phyloP scores from a whole-genome alignment of 805 yeast genomes.

The Spathaspora gorwiae region DNA sequence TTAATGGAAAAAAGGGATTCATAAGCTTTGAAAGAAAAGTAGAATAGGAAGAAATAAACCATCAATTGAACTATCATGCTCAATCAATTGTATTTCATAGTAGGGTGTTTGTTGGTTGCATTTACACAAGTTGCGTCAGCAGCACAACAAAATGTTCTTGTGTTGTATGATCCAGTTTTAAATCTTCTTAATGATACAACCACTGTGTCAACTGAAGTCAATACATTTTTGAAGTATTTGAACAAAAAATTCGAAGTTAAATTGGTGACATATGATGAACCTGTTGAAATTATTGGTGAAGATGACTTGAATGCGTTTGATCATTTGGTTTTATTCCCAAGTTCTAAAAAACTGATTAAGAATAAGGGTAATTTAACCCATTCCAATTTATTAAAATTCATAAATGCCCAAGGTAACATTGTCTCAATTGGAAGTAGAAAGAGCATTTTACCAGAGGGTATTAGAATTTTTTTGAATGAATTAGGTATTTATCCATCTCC shows the following conservation, averaged over 20 bases:
- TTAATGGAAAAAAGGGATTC: too few relatives aligned
- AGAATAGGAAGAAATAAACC: too few relatives aligned
- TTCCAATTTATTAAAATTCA: conserved; percentile 50
- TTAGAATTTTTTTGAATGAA: conserved; percentile 66
- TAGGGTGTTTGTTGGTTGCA: conserved; percentile 6
- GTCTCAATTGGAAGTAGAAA: conserved; percentile 48
- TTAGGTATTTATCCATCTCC: conserved; percentile 84
- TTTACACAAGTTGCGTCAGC: conserved; percentile 8
- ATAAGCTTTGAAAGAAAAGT: too few relatives aligned
- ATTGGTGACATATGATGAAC: conserved; percentile 19
- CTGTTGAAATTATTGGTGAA: neutral
- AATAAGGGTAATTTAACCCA: conserved; percentile 28
- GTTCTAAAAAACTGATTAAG: conserved; percentile 27
- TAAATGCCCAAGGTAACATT: conserved; percentile 67
- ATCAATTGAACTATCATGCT: neutral
- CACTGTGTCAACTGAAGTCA: conserved; percentile 13
- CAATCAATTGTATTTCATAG: conserved; percentile 2
- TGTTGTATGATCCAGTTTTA: conserved; percentile 29
- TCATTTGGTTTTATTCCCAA: conserved; percentile 33
- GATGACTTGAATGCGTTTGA: conserved; percentile 3
- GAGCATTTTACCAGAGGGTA: conserved; percentile 31
- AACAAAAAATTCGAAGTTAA: conserved; percentile 13
- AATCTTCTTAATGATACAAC: conserved; percentile 15
- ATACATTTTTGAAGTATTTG: conserved; percentile 20
- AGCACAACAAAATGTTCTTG: conserved; percentile 18